phyloP scores from a whole-genome alignment of 1,139 yeast species.

The Yamadazyma triangularis region DNA sequence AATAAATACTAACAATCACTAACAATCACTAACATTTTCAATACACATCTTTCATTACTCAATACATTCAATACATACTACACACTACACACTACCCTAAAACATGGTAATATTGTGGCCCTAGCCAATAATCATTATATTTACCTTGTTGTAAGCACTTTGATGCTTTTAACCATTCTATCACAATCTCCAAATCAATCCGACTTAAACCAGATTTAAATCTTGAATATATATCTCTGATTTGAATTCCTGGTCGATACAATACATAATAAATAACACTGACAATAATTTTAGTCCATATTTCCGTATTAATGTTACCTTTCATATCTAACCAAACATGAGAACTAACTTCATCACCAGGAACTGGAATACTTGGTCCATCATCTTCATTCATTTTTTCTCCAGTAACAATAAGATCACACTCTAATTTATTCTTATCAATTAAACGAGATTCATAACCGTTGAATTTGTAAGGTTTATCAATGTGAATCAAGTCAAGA shows the following conservation, averaged over 20 bases:
- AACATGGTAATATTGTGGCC: slow-evolving; percentile 50
- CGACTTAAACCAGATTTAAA: slow-evolving; percentile 41
- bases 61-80: no score
- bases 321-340: slow-evolving; percentile 68
- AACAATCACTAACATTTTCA: no score
- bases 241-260: slow-evolving; percentile 63
- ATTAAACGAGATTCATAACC: slow-evolving; percentile 62
- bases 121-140: slow-evolving; percentile 46
- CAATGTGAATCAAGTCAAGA: slow-evolving; percentile 47
- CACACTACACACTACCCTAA: slow-evolving; percentile 24
- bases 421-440: slow-evolving; percentile 57
- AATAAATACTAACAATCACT: no score
- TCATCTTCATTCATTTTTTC: neutral
- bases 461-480: slow-evolving; percentile 42
- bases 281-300: slow-evolving; percentile 58
- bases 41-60: no score
- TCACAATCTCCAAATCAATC: slow-evolving; percentile 45
- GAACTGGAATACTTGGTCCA: slow-evolving; percentile 31
- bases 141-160: slow-evolving; percentile 35
- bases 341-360: slow-evolving; percentile 59
- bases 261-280: slow-evolving; percentile 49
- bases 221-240: slow-evolving; percentile 23
- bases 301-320: slow-evolving; percentile 51
- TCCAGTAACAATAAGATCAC: slow-evolving; percentile 48
- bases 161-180: slow-evolving; percentile 55